Conservation (phyloP, 208 protist species). For the Leishmania amazonensis region DNA sequence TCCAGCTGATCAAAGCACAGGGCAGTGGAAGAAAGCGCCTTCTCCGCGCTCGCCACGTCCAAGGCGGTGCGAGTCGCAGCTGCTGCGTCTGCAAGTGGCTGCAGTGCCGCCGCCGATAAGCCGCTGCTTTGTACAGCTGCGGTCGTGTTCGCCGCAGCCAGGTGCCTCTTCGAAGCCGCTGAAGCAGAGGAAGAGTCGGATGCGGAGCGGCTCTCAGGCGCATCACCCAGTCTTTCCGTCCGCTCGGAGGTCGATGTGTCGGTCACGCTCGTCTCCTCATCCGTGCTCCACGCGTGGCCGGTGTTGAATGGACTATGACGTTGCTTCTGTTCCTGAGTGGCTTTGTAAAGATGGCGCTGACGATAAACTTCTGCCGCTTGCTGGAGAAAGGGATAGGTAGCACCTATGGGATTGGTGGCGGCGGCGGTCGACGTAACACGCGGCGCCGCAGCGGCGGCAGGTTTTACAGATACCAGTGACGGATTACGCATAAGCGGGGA, state of each 20-base stretch:
- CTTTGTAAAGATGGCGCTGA: constrained; percentile 16
- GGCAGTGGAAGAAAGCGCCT: constrained; percentile 4
- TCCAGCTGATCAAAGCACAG: constrained; percentile 35
- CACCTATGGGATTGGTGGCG: constrained; percentile 1
- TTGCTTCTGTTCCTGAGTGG: constrained; percentile 11
- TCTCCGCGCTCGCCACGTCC: neutral
- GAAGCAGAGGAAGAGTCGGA: constrained; percentile 4
- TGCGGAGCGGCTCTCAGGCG: neutral
- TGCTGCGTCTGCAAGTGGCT: neutral
- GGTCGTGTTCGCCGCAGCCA: neutral
- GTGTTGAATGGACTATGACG: constrained; percentile 19
- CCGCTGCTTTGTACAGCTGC: constrained; percentile 3
- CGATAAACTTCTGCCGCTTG: constrained; percentile 33
- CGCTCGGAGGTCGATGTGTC: constrained; percentile 24
- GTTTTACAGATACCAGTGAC: neutral
- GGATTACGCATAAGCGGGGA: constrained; percentile 3
- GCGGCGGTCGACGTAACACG: neutral
- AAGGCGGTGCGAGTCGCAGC: neutral
- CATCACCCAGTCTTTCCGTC: constrained; percentile 6
- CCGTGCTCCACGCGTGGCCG: neutral
- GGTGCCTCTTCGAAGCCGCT: neutral
- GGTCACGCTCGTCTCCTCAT: constrained; percentile 2
- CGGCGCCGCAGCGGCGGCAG: neutral
- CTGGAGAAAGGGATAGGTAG: constrained; percentile 37
- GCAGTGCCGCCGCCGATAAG: neutral